phyloP scores from a whole-genome alignment of 176 grass and related monocot genomes.

The Poa pratensis region DNA sequence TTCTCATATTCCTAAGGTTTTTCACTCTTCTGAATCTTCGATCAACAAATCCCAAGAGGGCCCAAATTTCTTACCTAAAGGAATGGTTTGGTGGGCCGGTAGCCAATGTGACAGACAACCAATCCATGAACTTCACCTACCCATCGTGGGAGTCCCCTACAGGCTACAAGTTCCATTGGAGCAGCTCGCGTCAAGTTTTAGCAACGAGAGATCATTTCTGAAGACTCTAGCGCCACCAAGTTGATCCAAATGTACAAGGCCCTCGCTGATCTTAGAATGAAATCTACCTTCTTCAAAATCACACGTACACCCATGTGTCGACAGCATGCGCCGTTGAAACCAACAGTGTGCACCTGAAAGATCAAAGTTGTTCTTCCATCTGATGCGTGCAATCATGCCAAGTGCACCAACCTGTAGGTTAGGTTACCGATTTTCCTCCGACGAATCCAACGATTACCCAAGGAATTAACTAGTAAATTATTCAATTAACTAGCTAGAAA shows the following conservation, averaged over 20 bases:
- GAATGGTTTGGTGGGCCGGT: not conserved
- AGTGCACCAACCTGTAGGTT: no score
- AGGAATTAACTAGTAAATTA: no score
- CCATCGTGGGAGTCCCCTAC: not conserved
- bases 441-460: no score
- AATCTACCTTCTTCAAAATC: not conserved
- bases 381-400: no score
- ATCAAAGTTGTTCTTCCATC: not conserved
- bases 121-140: not conserved
- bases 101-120: not conserved
- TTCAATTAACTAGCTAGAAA: no score
- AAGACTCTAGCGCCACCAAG: not conserved
- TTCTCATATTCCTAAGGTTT: no score
- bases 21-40: no score
- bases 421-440: no score
- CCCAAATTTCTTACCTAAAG: not conserved
- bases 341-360: not conserved
- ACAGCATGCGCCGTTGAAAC: not conserved
- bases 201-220: not conserved
- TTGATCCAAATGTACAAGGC: not conserved
- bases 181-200: not conserved
- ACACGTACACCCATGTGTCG: not conserved
- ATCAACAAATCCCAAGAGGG: not conserved
- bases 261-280: not conserved
- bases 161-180: not conserved